Evolutionary conservation across 1,139 yeast genomes (phyloP), one percentile per base, ranked within the genome.

Genomic region (Meyerozyma sp.): DNA sequence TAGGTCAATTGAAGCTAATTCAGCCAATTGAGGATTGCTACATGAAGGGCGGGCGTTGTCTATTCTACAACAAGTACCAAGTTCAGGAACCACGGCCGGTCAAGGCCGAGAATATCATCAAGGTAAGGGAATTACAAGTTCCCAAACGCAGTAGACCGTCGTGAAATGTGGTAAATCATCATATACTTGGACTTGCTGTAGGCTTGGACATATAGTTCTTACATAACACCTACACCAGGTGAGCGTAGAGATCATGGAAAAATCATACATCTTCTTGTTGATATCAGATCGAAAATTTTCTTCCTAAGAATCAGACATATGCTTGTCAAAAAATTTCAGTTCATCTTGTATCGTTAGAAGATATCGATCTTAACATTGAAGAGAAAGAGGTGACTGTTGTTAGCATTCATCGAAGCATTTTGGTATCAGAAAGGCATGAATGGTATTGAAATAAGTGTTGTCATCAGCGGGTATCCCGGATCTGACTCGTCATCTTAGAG

Each of bases 91-190:
- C 94, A 84, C 90, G 96, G 97, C 97, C 87, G 84, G 98, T 91
- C 96, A 91, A 80, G 89, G 97, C 97, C 97, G 75, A 68, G 69
- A 47, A 66, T 81, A 70, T 91, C 98, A 91, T 91, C 98, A 91
- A 78, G 65, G 89, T 81, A 59, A 71, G 79, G 79, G 77, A 81
- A 73, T 81, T 77, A 79, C 82, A 84, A 77, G 74, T 75, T 75
- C 77, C 77, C 75, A 68, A 79, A 83, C 91, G 77, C 96, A 90
- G 98, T 86, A 84, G 98, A 91, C 98, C 98, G 98, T 91, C 98
- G 98, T 91, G 98, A 63, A 66, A 83, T 74, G 79, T 87, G 88
- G 93, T 86, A 68, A 74, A 72, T 84, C 94, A 85, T 88, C 97
- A 90, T 90, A 77, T 83, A 85, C 85, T 65, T 47, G 37, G 37